A percentile compares a stretch with the other conserved stretches of the same genome.
Evolutionary conservation across 345 rosid species (phyloP).

Genomic region (Citrus australasica): DNA sequence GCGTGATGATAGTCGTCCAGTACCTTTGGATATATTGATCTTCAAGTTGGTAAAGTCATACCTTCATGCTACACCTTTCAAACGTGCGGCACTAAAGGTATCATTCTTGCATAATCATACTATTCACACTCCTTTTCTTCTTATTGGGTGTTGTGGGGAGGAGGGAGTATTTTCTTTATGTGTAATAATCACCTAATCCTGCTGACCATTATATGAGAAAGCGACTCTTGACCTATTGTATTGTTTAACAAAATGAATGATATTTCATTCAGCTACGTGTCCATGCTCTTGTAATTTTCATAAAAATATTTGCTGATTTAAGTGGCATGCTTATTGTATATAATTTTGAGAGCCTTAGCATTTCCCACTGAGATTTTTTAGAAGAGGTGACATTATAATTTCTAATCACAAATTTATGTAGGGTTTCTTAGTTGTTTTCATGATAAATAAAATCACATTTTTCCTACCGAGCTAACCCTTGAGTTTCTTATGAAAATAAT

Average conservation of each 20-base stretch:
- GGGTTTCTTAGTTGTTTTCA: not conserved
- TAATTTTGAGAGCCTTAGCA: not conserved
- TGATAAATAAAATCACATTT: not conserved
- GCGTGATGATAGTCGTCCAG: slow-evolving; percentile 41
- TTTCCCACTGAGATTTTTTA: not conserved
- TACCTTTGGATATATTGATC: slow-evolving; percentile 65
- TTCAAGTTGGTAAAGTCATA: slow-evolving; percentile 71
- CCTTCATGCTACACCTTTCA: slow-evolving; percentile 66
- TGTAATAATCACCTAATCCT: not conserved
- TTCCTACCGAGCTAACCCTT: not conserved
- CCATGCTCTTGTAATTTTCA: not conserved
- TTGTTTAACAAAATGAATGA: not conserved
- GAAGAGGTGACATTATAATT: not conserved
- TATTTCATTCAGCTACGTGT: not conserved
- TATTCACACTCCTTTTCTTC: not conserved
- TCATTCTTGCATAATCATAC: not conserved
- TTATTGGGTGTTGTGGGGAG: not conserved
- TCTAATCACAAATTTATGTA: not conserved
- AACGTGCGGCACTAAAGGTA: slow-evolving; percentile 79
- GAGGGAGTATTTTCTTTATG: not conserved
- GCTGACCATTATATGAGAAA: not conserved
- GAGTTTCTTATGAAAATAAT: no score
- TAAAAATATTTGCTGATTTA: not conserved
- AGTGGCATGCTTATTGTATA: not conserved
- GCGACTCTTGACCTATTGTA: not conserved